Conservation (phyloP, 768 basidiomycete genomes). For the Rhodotorula graminis region DNA sequence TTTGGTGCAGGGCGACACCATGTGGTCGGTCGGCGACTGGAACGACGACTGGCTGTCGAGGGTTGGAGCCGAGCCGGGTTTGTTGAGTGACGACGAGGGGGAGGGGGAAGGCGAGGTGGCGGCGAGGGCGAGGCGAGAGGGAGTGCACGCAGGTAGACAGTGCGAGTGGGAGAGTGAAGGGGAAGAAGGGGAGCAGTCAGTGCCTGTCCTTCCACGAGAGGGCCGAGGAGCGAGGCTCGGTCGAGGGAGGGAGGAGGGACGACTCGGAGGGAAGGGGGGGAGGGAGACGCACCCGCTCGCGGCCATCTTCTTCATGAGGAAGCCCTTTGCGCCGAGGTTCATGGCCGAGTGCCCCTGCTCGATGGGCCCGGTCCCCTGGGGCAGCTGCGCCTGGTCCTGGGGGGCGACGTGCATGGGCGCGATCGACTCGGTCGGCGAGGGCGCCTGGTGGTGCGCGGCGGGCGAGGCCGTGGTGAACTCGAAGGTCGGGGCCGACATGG, state of each 20-base stretch:
- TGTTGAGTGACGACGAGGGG: neutral
- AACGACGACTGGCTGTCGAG: slow-evolving; percentile 74
- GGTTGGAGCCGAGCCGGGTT: slow-evolving; percentile 53
- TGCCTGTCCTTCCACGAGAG: neutral
- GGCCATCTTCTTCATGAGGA: slow-evolving; percentile 88
- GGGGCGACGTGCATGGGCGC: slow-evolving; percentile 72
- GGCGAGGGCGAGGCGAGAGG: neutral
- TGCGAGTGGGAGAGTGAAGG: neutral
- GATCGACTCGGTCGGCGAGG: slow-evolving; percentile 44
- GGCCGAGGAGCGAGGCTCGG: neutral
- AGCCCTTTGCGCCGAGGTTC: slow-evolving; percentile 75
- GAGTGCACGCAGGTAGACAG: too few species aligned
- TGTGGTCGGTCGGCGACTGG: slow-evolving; percentile 88
- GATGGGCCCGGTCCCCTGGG: slow-evolving; percentile 61
- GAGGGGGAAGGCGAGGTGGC: neutral
- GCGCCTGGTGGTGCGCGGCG: slow-evolving; percentile 45
- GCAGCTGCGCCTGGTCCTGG: slow-evolving; percentile 69
- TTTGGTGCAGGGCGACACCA: slow-evolving; percentile 88
- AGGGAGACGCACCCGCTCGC: slow-evolving; percentile 66
- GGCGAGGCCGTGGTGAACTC: slow-evolving; percentile 60
- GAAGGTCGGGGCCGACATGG: slow-evolving; percentile 30
- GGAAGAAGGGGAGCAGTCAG: too few species aligned
- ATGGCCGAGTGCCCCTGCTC: slow-evolving; percentile 58
- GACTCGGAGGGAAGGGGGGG: neutral
- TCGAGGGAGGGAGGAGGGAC: slow-evolving; percentile 21